Evolutionary conservation across 1,284 basidiomycete species (phyloP), one percentile per base, ranked within the genome.

Genomic region (Ustilago tritici): DNA sequence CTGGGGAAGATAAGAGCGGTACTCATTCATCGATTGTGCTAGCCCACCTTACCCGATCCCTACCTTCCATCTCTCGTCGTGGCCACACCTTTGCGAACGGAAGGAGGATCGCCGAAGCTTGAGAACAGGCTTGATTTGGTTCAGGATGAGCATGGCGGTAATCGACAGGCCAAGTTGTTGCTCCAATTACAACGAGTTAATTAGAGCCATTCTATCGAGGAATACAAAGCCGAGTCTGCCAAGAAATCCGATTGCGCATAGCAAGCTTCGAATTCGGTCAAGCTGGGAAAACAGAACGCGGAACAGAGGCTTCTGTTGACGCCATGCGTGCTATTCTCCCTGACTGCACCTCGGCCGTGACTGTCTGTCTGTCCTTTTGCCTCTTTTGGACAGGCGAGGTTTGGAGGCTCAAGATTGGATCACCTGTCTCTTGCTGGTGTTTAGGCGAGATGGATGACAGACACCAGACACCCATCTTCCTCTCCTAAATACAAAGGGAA

Each of bases 161-260:
- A 38, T 38, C 47, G 46, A 59, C 57, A 59, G 57, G n/a, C 31
- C 32, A 19, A 12, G 31, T 35, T 28, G 2, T 38, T 55, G 2
- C 19, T 5, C 31, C 34, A 2, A 53, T 35, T 53, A 19, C n/a
- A 49, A 49, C 28, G 12, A 14, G 3, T 6, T 7, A 50, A 32
- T 31, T 15, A 12, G n/a, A 50, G 28, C 23, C 7, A 40, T 32
- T 50, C 1, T 23, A 50, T 8, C 2, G 11, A 11, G 28, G 23
- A 56, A 43, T 35, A 58, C 28, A 47, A 34, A 34, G 43, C 28
- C 17, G 40, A 36, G 35, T 19, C 6, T 57, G 62, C 62, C 62
- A 64, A 64, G 62, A 64, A 43, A 23, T 52, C 57, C 62, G 62
- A 38, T 56, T 63, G n/a, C 43, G n/a, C n/a, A 2, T 15, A 35